phyloP scores from a whole-genome alignment of 768 basidiomycete species.

The Mrakia gelida region DNA sequence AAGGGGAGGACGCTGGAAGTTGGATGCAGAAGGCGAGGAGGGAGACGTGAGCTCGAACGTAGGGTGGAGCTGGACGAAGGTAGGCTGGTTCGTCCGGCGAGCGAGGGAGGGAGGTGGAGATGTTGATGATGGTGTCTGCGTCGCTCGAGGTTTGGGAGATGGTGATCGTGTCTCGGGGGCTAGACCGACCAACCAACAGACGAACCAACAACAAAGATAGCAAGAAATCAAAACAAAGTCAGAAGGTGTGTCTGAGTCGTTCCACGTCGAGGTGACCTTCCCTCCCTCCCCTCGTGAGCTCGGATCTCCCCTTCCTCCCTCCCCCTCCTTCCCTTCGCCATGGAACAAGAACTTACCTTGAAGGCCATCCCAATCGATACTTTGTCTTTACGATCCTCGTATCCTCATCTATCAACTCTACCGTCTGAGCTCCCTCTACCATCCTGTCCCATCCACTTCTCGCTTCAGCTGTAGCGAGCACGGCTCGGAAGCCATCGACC shows the following conservation, averaged over 20 bases:
- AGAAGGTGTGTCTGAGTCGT: neutral
- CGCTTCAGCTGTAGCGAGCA: constrained; percentile 78
- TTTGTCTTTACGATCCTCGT: constrained; percentile 86
- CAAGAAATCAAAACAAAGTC: neutral
- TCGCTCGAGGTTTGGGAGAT: constrained; percentile 83
- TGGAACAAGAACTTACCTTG: constrained; percentile 62
- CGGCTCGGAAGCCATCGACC: constrained; percentile 73
- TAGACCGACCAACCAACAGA: constrained; percentile 53
- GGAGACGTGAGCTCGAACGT: constrained; percentile 78
- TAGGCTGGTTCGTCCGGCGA: constrained; percentile 87
- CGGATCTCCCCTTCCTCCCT: neutral
- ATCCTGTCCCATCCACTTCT: constrained; percentile 83
- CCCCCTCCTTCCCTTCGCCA: too few species aligned
- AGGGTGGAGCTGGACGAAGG: constrained; percentile 84
- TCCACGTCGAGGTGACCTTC: neutral
- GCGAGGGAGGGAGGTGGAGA: constrained; percentile 88
- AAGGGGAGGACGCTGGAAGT: constrained; percentile 49
- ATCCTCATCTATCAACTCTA: constrained; percentile 80
- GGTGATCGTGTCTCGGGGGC: constrained; percentile 88
- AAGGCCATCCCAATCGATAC: constrained; percentile 93
- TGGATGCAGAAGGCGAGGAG: constrained; percentile 96
- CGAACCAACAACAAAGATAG: too few species aligned
- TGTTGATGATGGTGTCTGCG: constrained; percentile 74
- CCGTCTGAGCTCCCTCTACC: constrained; percentile 72
- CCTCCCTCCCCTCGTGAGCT: neutral